A percentile compares a stretch with the other conserved stretches of the same genome.
Conservation (phyloP, 73 alveolate species). For the Stentor roeselii region DNA sequence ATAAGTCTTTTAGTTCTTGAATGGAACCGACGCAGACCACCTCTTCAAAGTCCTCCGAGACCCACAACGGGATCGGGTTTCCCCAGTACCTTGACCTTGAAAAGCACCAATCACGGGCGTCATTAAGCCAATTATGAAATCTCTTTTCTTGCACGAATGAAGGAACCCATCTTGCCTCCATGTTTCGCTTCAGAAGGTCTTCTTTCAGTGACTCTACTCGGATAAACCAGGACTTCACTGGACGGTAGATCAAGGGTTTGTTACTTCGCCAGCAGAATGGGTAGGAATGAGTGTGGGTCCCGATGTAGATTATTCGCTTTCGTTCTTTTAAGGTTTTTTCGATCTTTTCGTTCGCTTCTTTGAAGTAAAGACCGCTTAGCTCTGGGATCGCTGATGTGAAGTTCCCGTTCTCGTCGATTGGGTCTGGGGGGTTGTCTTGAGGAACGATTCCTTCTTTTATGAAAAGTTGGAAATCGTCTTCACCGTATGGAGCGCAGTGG, state of each 20-base stretch:
- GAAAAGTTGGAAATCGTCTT: conserved; percentile 94
- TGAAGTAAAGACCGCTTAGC: conserved; percentile 87
- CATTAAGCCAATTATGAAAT: conserved; percentile 99
- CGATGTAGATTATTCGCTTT: conserved; percentile 85
- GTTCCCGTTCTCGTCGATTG: conserved; percentile 96
- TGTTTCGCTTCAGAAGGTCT: conserved; percentile 84
- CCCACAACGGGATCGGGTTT: conserved; percentile 99
- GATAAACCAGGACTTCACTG: conserved; percentile 96
- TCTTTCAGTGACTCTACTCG: conserved; percentile 96
- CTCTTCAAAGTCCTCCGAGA: conserved; percentile 98
- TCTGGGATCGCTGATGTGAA: conserved; percentile 91
- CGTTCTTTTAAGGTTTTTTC: conserved; percentile 76
- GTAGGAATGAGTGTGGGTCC: conserved; percentile 88
- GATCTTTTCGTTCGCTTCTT: conserved; percentile 91
- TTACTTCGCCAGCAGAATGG: conserved; percentile 99
- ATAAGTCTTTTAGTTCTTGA: conserved; percentile 91
- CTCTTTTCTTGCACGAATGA: conserved; percentile 95
- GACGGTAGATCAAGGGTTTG: conserved; percentile 99
- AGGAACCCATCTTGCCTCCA: conserved; percentile 94
- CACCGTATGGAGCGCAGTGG: conserved; percentile 99
- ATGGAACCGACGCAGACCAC: conserved; percentile 94
- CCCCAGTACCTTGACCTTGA: conserved; percentile 99
- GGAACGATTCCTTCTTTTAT: conserved; percentile 71
- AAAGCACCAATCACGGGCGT: conserved; percentile 99
- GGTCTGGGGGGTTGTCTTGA: conserved; percentile 92